phyloP scores from a whole-genome alignment of 2,329 filamentous ascomycete species.

The Elsinoe batatas region DNA sequence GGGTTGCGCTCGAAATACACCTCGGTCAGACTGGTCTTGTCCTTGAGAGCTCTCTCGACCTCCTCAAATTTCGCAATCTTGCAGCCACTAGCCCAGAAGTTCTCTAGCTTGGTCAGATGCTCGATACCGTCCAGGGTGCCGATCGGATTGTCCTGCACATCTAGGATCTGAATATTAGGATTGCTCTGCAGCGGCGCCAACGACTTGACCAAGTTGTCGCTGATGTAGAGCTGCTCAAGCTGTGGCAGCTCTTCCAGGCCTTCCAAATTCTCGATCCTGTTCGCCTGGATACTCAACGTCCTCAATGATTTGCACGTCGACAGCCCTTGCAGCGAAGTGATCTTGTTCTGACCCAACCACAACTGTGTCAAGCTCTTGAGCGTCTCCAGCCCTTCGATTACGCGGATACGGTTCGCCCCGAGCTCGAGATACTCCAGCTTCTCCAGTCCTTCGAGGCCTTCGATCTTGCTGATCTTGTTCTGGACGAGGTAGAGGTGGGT shows the following conservation, averaged over 20 bases:
- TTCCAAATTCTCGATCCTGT: slow-evolving; percentile 70
- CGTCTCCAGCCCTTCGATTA: slow-evolving; percentile 75
- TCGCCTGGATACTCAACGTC: slow-evolving; percentile 89
- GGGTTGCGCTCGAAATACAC: slow-evolving; percentile 97
- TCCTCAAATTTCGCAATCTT: slow-evolving; percentile 69
- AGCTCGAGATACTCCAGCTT: slow-evolving; percentile 78
- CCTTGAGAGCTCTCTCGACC: slow-evolving; percentile 64
- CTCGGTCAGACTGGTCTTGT: slow-evolving; percentile 72
- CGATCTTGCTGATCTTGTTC: slow-evolving; percentile 85
- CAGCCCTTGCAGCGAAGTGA: slow-evolving; percentile 70
- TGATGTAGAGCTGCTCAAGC: slow-evolving; percentile 90
- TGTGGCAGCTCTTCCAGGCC: slow-evolving; percentile 64
- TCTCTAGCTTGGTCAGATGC: slow-evolving; percentile 62
- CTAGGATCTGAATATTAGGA: slow-evolving; percentile 61
- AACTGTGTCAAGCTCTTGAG: slow-evolving; percentile 73
- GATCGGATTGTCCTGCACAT: slow-evolving; percentile 84
- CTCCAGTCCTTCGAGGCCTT: slow-evolving; percentile 65
- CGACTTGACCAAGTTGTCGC: slow-evolving; percentile 78
- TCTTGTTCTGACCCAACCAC: slow-evolving; percentile 96
- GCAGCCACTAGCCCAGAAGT: slow-evolving; percentile 93
- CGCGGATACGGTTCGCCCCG: slow-evolving; percentile 81
- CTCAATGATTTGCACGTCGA: slow-evolving; percentile 66
- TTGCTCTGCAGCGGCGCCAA: slow-evolving; percentile 54
- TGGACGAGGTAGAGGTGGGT: slow-evolving; percentile 86
- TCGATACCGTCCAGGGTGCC: slow-evolving; percentile 62